Evolutionary conservation across 2,329 filamentous ascomycete genomes (phyloP).

Genomic region (Raffaelea albimanens): DNA sequence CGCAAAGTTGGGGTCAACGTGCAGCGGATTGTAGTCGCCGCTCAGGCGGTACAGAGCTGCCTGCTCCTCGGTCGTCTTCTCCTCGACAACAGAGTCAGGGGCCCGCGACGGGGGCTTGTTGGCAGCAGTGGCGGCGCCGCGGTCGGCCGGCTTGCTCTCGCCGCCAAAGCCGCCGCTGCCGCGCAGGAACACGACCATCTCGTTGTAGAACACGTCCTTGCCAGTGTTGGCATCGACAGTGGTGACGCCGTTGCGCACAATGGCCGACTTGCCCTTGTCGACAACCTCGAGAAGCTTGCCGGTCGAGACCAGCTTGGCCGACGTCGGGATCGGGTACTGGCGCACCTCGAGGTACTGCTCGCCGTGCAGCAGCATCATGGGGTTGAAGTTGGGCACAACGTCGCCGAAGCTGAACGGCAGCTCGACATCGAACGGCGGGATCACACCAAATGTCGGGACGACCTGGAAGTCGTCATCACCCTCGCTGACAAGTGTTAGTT

Average conservation of each 20-base stretch:
- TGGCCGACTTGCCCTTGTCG: slow-evolving; percentile 86
- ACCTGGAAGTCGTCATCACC: slow-evolving; percentile 86
- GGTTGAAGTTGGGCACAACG: slow-evolving; percentile 89
- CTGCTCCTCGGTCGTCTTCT: slow-evolving; percentile 81
- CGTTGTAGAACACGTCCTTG: slow-evolving; percentile 94
- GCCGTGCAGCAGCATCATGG: slow-evolving; percentile 97
- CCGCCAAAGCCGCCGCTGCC: slow-evolving; percentile 88
- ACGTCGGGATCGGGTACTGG: slow-evolving; percentile 84
- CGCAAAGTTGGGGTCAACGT: slow-evolving; percentile 90
- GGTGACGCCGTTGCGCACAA: slow-evolving; percentile 70
- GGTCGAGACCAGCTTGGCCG: slow-evolving; percentile 64
- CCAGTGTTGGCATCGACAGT: slow-evolving; percentile 79
- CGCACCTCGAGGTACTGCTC: slow-evolving; percentile 96
- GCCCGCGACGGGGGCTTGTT: slow-evolving; percentile 65
- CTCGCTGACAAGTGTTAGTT: slow-evolving; percentile 39
- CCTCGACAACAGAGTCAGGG: slow-evolving; percentile 76
- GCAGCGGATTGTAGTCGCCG: slow-evolving; percentile 91
- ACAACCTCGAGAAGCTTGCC: slow-evolving; percentile 85
- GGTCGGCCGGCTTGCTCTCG: slow-evolving; percentile 63
- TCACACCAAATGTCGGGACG: slow-evolving; percentile 89
- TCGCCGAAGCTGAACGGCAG: slow-evolving; percentile 71
- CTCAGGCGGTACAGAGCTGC: slow-evolving; percentile 88
- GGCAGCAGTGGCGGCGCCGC: slow-evolving; percentile 69
- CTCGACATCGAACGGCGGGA: slow-evolving; percentile 83
- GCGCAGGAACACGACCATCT: slow-evolving; percentile 84